These are phyloP conservation scores for Marasmius tenuissimus DNA, from an alignment of 1,284 basidiomycete genomes.

Conservation along the genomic window DNA sequence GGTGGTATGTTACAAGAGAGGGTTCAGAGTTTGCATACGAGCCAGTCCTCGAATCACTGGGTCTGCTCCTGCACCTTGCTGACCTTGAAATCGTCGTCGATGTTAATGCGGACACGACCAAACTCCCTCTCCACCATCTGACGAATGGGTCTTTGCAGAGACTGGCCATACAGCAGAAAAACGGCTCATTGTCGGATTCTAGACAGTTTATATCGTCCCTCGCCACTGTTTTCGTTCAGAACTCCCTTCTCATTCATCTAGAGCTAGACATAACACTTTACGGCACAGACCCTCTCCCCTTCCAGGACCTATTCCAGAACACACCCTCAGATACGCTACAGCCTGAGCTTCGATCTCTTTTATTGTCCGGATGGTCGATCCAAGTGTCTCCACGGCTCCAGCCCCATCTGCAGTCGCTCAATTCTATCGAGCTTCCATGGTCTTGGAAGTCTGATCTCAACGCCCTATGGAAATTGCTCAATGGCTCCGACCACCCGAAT, in stretches of 20 bases:
- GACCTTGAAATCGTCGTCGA: neutral
- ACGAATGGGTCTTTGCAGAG: neutral
- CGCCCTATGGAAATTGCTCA: neutral
- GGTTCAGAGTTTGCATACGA: neutral
- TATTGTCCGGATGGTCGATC: neutral
- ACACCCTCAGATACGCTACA: neutral
- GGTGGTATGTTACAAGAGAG: neutral
- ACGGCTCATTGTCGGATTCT: neutral
- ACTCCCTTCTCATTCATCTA: neutral
- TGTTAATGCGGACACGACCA: neutral
- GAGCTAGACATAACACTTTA: neutral
- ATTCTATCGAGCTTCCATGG: neutral
- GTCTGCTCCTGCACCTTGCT: neutral
- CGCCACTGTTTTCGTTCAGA: neutral
- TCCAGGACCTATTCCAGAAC: neutral
- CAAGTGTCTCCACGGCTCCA: neutral
- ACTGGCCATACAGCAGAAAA: neutral
- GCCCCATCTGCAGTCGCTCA: neutral
- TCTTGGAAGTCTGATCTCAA: neutral
- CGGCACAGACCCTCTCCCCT: neutral
- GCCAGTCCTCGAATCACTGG: neutral
- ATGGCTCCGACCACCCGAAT: neutral
- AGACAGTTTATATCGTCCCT: neutral
- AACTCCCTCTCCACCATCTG: neutral
- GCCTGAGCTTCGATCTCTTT: neutral